phyloP scores from a whole-genome alignment of 768 basidiomycete species.

The Aureoboletus auriporus region DNA sequence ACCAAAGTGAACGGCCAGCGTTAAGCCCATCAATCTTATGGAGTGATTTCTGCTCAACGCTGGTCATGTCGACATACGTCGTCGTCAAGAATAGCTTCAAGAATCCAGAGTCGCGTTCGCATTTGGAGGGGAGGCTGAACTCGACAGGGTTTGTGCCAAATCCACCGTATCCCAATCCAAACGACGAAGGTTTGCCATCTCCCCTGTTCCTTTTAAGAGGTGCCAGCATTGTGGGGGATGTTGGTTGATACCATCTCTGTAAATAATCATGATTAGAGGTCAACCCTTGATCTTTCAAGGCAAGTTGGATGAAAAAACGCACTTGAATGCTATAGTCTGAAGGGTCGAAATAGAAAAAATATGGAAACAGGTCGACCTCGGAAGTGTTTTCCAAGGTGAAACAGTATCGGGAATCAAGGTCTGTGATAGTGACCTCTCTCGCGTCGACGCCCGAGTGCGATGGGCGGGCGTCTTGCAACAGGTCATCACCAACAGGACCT shows the following conservation, averaged over 20 bases:
- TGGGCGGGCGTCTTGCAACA: slow-evolving; percentile 1
- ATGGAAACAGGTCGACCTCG: slow-evolving; percentile 16
- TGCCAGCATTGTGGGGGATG: neutral
- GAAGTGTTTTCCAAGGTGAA: slow-evolving; percentile 18
- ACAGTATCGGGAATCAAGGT: slow-evolving; percentile 9
- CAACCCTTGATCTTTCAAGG: neutral
- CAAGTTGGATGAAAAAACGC: neutral
- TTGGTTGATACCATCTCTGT: slow-evolving; percentile 17
- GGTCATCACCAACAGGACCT: slow-evolving; percentile 9
- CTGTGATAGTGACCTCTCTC: slow-evolving; percentile 11
- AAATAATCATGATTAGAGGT: neutral
- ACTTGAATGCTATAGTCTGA: slow-evolving; percentile 17
- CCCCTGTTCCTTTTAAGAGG: slow-evolving; percentile 3
- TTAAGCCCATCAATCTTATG: too few species aligned
- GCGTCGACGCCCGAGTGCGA: slow-evolving; percentile 2
- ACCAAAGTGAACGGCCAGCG: neutral
- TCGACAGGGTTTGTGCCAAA: slow-evolving; percentile 18
- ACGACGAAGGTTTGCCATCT: slow-evolving; percentile 8
- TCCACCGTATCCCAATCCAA: slow-evolving; percentile 17
- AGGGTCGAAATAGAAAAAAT: slow-evolving; percentile 23
- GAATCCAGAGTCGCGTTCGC: slow-evolving; percentile 13
- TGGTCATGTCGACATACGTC: slow-evolving; percentile 15
- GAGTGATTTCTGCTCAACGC: slow-evolving; percentile 5
- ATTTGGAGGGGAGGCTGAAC: slow-evolving; percentile 5
- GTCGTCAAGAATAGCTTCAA: slow-evolving; percentile 21